phyloP scores from a whole-genome alignment of 805 yeast species.

The Metschnikowia continentalis region DNA sequence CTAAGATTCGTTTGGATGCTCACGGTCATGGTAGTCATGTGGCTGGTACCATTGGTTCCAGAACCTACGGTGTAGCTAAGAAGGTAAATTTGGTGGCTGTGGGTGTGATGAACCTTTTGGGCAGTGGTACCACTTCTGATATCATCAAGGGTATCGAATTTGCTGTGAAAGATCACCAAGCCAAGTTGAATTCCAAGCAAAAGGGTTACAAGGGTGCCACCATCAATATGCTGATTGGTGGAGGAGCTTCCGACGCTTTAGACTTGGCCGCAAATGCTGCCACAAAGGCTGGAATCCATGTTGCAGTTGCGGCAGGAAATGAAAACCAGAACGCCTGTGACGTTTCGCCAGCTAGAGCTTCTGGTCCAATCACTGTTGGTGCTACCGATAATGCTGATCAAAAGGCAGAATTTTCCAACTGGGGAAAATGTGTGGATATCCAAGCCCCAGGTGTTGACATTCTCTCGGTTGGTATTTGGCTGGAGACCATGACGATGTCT shows the following conservation, averaged over 20 bases:
- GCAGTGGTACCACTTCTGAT: conserved; percentile 80
- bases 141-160: conserved; percentile 81
- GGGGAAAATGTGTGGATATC: conserved; percentile 92
- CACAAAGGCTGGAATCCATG: conserved; percentile 79
- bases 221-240: conserved; percentile 92
- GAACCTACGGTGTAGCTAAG: conserved; percentile 79
- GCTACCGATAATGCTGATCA: conserved; percentile 85
- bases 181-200: conserved; percentile 45
- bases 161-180: conserved; percentile 71
- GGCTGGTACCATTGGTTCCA: conserved; percentile 91
- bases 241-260: conserved; percentile 84
- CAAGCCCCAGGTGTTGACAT: conserved; percentile 95
- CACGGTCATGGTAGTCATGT: conserved; percentile 96
- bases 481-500: conserved; percentile 33
- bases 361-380: conserved; percentile 85
- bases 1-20: conserved; percentile 64
- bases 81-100: conserved; percentile 75
- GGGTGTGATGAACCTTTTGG: conserved; percentile 77
- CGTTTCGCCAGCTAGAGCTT: conserved; percentile 87
- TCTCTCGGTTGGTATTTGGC: conserved; percentile 42
- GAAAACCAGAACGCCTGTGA: conserved; percentile 91
- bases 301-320: conserved; percentile 97
- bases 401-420: conserved; percentile 94
- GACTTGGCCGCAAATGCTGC: conserved; percentile 90
- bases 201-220: conserved; percentile 79